Evolutionary conservation across 2,329 filamentous ascomycete genomes (phyloP).

Genomic region (Endoconidiophora polonica): DNA sequence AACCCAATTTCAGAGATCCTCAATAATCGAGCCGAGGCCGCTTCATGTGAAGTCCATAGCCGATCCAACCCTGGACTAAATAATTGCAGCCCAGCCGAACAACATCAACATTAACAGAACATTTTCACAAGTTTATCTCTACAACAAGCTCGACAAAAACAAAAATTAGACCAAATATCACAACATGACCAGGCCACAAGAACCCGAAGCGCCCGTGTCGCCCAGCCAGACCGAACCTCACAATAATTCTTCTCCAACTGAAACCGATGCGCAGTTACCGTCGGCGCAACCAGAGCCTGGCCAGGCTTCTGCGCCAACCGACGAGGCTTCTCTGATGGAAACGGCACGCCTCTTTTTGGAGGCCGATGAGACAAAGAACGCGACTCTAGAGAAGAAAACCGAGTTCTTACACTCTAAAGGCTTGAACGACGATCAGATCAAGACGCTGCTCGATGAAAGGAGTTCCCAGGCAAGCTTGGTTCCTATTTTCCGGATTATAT

Average conservation of each 20-base stretch:
- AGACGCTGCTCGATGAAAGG: slow-evolving; percentile 36
- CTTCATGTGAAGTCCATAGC: no score
- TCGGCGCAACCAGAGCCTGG: neutral
- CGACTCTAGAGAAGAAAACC: slow-evolving; percentile 54
- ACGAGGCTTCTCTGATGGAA: slow-evolving; percentile 24
- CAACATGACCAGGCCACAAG: neutral
- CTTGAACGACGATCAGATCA: slow-evolving; percentile 48
- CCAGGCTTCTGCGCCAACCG: neutral
- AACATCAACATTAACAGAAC: no score
- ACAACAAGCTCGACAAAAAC: neutral
- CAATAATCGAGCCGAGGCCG: no score
- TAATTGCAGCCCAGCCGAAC: no score
- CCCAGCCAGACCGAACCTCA: no score
- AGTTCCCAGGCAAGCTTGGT: neutral
- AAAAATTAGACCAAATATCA: neutral
- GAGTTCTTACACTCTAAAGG: slow-evolving; percentile 67
- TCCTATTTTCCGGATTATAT: neutral
- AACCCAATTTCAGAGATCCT: no score
- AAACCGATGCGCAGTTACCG: neutral
- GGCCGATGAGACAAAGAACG: slow-evolving; percentile 53
- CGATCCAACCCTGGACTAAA: no score
- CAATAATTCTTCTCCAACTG: no score
- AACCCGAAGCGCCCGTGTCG: neutral
- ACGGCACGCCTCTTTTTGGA: slow-evolving; percentile 62
- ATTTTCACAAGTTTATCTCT: neutral